Evolutionary conservation across 2,329 filamentous ascomycete genomes (phyloP), one percentile per base, ranked within the genome.

Genomic region (Aureobasidium sp.): DNA sequence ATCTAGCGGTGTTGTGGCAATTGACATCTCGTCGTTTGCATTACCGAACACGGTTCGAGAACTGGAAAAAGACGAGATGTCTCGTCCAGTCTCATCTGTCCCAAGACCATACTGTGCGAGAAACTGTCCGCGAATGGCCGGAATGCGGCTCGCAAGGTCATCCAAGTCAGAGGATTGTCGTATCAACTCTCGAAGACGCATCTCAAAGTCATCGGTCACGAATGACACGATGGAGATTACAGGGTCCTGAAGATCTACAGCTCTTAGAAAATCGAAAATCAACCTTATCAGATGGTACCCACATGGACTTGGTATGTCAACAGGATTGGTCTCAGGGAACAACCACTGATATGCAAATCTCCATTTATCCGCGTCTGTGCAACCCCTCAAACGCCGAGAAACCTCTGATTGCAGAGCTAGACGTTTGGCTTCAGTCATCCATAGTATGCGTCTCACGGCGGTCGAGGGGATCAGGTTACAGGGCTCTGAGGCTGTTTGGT

Each of bases 261-360:
- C 3, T 13, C 25, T 47, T 15, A 47, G 45, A 11, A 1, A 3
- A 4, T 19, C 2, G 13, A 19, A n/a, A 4, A 2, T 5, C 4
- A 9, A 1, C 2, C 1, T 6, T 2, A 4, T 3, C 1, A 31
- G 15, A 19, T 4, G 4, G 0, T 31, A 49, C 45, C 3, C 8
- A 33, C 45, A 49, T 19, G 45, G 45, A 3, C 17, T 29, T 3
- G 45, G 45, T 33, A 15, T 33, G 3, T 33, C 15, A 3, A 27
- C 11, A 1, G 42, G 4, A 17, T 3, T 7, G 2, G 27, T 7
- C 1, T 49, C 27, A 8, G 8, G 45, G 4, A 49, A 49, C 3
- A 49, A 11, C 45, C 27, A 21, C 1, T 27, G 4, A 8, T 49
- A 49, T 2, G 27, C 45, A 15, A 33, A 49, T 1, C n/a, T 21